Base-by-base conservation (phyloP, 2,329 filamentous ascomycete genomes). In the Pseudogymnoascus sp. region DNA sequence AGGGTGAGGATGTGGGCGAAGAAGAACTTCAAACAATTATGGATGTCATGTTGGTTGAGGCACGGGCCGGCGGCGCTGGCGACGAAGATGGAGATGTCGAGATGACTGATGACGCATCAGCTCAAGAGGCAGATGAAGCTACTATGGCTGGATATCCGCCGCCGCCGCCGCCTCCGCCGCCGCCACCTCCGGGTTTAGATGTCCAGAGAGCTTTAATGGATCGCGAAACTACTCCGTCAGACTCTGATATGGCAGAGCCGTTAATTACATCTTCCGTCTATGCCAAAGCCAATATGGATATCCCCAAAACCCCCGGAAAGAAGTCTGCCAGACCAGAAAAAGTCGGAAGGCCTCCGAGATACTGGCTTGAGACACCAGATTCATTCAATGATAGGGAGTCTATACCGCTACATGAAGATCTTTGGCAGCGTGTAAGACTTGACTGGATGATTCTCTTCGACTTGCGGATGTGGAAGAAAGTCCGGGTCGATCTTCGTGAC, bases 381-480 rank as follows among this genome's bases (percentile, higher is more conserved):
- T 82, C 83, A 33, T 93, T 90, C 72, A 82, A 80, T 48, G 81
- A 84, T 62, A 80, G 81, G 42, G 81, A 84, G 33, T 82, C 81
- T 61, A 77, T 88, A 5, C 87, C 87, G 58, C 81, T 84, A 13
- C 89, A 92, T 61, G 94, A 99, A 73, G 90, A 99, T 70, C 81
- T 99, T 4, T 92, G 91, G 77, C 86, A 93, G 71, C 87, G 92
- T 33, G 89, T 97, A 10, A 88, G 94, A 33, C 80, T 99, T 5
- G 94, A 99, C 74, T 96, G 91, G 84, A 83, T 99, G 71, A 91
- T 99, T 31, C 80, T 99, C 7, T 99, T 96, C 72, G 94, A 99
- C 73, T 77, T 99, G 60, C 83, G 94, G 42, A 86, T 99, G 81
- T 99, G 94, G 94, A 99, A 99, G 76, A 94, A 92, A 73, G 84